Evolutionary conservation across 2,329 filamentous ascomycete species (phyloP).

Genomic region (Verticillium longisporum): DNA sequence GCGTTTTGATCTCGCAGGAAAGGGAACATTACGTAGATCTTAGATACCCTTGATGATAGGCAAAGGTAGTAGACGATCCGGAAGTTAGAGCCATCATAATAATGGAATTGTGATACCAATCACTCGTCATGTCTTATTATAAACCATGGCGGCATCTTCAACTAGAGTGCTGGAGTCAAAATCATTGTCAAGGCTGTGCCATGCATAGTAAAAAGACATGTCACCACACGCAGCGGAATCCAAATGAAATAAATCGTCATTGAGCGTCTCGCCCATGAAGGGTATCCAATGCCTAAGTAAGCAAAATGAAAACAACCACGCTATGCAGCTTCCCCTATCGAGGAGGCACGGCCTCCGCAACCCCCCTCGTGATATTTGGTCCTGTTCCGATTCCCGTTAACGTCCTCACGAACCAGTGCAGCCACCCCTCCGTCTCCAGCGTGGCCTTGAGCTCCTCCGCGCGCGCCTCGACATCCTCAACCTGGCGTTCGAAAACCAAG

Average conservation of each 20-base stretch:
- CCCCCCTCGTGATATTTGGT: constrained; percentile 42
- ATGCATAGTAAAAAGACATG: too few species aligned
- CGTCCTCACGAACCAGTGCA: constrained; percentile 57
- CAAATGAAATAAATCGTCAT: neutral
- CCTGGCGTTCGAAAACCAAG: constrained; percentile 70
- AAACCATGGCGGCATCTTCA: too few species aligned
- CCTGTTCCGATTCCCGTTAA: constrained; percentile 54
- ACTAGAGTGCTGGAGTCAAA: too few species aligned
- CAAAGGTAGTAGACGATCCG: neutral
- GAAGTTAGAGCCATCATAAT: too few species aligned
- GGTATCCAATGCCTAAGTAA: neutral
- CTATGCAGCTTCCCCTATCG: neutral
- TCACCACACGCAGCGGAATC: too few species aligned
- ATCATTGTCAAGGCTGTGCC: too few species aligned
- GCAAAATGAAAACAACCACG: neutral
- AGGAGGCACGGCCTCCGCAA: neutral
- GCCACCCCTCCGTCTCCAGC: constrained; percentile 57
- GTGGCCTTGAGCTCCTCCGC: constrained; percentile 56
- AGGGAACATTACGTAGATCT: neutral
- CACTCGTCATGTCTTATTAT: too few species aligned
- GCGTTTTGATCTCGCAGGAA: constrained; percentile 12
- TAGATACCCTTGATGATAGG: neutral
- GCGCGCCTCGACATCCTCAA: constrained; percentile 61
- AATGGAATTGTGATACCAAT: too few species aligned
- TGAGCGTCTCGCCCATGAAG: neutral